phyloP scores from a whole-genome alignment of 2,329 filamentous ascomycete species.

The Talaromyces sp. region DNA sequence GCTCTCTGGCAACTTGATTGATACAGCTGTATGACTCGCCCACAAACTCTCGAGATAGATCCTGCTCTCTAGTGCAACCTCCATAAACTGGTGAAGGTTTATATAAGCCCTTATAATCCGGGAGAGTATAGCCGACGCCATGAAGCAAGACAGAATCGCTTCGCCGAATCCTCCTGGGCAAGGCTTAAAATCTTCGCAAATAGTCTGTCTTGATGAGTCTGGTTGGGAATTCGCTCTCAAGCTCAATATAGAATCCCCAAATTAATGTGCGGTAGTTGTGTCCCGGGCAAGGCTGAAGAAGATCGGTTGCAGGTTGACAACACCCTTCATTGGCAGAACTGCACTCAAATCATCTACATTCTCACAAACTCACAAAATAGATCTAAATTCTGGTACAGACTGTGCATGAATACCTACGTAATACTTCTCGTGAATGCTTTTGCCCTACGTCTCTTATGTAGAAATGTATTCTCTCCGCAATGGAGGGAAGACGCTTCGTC shows the following conservation, averaged over 20 bases:
- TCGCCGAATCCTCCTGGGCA: slow-evolving; percentile 26
- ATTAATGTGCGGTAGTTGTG: slow-evolving; percentile 33
- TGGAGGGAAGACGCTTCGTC: neutral
- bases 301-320: slow-evolving; percentile 32
- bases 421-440: neutral
- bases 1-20: slow-evolving; percentile 18
- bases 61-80: neutral
- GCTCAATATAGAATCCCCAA: slow-evolving; percentile 26
- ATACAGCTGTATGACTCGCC: neutral
- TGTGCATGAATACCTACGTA: neutral
- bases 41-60: neutral
- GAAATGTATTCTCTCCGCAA: neutral
- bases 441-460: neutral
- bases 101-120: slow-evolving; percentile 23
- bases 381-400: neutral
- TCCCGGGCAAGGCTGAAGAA: slow-evolving; percentile 37
- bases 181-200: slow-evolving; percentile 27
- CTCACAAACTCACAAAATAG: slow-evolving; percentile 27
- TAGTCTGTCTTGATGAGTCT: neutral
- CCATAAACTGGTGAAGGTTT: neutral
- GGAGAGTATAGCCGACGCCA: slow-evolving; percentile 31
- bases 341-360: slow-evolving; percentile 34
- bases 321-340: slow-evolving; percentile 21
- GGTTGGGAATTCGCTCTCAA: neutral
- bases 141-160: slow-evolving; percentile 30